These are phyloP conservation scores for Stropharia rugosoannulata DNA, from an alignment of 768 basidiomycete genomes.

Conservation along the genomic window DNA sequence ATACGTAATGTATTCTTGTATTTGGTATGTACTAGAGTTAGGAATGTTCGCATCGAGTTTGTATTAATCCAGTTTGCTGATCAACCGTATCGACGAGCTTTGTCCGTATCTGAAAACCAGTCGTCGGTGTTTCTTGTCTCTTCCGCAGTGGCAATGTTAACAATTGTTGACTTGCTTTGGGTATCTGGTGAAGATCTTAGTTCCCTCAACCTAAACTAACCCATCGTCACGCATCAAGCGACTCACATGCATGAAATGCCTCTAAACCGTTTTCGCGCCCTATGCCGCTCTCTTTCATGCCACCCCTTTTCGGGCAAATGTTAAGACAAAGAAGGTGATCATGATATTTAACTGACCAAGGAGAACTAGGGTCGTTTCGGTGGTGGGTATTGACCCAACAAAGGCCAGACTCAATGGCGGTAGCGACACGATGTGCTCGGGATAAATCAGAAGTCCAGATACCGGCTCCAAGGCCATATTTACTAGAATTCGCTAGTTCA, in stretches of 20 bases:
- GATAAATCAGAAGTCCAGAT: slow-evolving; percentile 80
- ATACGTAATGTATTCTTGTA: slow-evolving; percentile 12
- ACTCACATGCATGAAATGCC: slow-evolving; percentile 76
- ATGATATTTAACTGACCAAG: slow-evolving; percentile 55
- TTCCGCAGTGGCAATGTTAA: slow-evolving; percentile 66
- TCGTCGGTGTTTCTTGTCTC: slow-evolving; percentile 64
- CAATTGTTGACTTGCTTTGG: slow-evolving; percentile 79
- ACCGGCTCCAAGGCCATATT: slow-evolving; percentile 79
- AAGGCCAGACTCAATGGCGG: slow-evolving; percentile 68
- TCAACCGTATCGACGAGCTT: slow-evolving; percentile 67
- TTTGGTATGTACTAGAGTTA: slow-evolving; percentile 15
- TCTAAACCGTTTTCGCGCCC: slow-evolving; percentile 86
- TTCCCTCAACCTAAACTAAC: neutral
- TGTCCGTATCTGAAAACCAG: slow-evolving; percentile 68
- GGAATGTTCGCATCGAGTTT: slow-evolving; percentile 3
- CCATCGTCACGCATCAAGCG: neutral
- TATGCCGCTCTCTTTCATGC: slow-evolving; percentile 88
- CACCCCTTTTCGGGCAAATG: slow-evolving; percentile 49
- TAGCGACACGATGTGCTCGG: slow-evolving; percentile 72
- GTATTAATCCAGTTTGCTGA: neutral
- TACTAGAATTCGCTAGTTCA: slow-evolving; percentile 68
- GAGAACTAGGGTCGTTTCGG: slow-evolving; percentile 85
- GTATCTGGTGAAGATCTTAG: slow-evolving; percentile 50
- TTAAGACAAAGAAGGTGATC: neutral
- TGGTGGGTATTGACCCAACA: slow-evolving; percentile 92